These are phyloP conservation scores for Peronospora belbahrii DNA, from an alignment of 352 stramenopile species.

Conservation along the genomic window DNA sequence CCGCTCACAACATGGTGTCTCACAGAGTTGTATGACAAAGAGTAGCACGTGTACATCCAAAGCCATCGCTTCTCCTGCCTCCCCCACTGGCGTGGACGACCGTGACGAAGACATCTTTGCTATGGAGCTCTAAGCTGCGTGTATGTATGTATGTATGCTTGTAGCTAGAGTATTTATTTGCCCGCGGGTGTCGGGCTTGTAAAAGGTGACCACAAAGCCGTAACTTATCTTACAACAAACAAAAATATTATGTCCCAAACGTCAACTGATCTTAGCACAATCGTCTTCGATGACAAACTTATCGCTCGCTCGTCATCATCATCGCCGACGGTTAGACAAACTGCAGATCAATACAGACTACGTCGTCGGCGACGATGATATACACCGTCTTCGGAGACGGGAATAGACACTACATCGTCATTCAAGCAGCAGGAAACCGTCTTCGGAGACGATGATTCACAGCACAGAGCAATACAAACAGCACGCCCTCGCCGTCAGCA, in stretches of 20 bases:
- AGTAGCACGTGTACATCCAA: conserved; percentile 1
- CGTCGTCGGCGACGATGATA: too few relatives aligned
- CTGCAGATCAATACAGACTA: neutral
- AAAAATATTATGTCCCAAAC: neutral
- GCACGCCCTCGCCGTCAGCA: too few relatives aligned
- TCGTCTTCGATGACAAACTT: conserved; percentile 4
- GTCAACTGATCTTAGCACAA: conserved; percentile 12
- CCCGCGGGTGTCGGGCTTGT: neutral
- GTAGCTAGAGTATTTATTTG: conserved; percentile 28
- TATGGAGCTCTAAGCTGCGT: conserved; percentile 47
- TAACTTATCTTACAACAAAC: conserved; percentile 24
- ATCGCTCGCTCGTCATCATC: neutral
- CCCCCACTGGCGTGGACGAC: conserved; percentile 10
- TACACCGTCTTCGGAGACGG: neutral
- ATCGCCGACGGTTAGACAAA: neutral
- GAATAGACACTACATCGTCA: too few relatives aligned
- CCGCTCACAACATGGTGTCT: conserved; percentile 35
- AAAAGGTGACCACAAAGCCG: conserved; percentile 1
- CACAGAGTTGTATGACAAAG: conserved; percentile 8
- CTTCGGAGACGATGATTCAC: too few relatives aligned
- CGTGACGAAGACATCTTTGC: conserved; percentile 61
- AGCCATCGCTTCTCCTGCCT: neutral
- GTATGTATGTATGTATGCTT: neutral
- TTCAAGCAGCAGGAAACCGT: too few relatives aligned
- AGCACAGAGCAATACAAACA: too few relatives aligned